These are phyloP conservation scores for Lipomyces kockii DNA, from an alignment of 805 yeast species.

Conservation along the genomic window DNA sequence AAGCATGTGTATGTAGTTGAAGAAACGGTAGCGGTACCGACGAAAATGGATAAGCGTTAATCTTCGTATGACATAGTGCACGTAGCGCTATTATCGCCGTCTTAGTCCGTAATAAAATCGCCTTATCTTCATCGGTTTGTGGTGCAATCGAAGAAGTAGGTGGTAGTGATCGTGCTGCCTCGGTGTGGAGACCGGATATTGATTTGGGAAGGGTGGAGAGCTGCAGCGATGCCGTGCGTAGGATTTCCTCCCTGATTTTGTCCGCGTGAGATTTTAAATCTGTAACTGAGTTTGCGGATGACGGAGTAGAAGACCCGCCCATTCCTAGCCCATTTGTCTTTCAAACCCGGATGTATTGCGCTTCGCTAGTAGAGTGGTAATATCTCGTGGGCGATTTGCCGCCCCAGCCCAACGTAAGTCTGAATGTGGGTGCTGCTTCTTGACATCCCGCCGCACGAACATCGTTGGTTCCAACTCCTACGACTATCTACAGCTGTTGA, in stretches of 20 bases:
- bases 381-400: too few relatives aligned
- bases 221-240: not conserved
- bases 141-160: not conserved
- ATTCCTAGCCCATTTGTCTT: not conserved
- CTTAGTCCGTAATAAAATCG: not conserved
- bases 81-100: slow-evolving; percentile 10
- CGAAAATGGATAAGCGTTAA: slow-evolving; percentile 20
- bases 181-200: not conserved
- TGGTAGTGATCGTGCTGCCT: not conserved
- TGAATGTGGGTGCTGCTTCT: not conserved
- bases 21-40: slow-evolving; percentile 19
- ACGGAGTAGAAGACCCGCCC: not conserved
- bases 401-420: not conserved
- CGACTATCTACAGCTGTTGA: not conserved
- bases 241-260: not conserved
- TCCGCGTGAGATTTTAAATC: not conserved
- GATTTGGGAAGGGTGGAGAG: not conserved
- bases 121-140: not conserved
- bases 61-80: slow-evolving; percentile 9
- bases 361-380: not conserved
- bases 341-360: not conserved
- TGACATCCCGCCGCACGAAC: not conserved
- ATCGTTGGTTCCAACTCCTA: not conserved
- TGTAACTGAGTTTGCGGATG: not conserved
- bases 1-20: slow-evolving; percentile 10